phyloP scores from a whole-genome alignment of 139 green algal species.

The Chlamydomonas urium region DNA sequence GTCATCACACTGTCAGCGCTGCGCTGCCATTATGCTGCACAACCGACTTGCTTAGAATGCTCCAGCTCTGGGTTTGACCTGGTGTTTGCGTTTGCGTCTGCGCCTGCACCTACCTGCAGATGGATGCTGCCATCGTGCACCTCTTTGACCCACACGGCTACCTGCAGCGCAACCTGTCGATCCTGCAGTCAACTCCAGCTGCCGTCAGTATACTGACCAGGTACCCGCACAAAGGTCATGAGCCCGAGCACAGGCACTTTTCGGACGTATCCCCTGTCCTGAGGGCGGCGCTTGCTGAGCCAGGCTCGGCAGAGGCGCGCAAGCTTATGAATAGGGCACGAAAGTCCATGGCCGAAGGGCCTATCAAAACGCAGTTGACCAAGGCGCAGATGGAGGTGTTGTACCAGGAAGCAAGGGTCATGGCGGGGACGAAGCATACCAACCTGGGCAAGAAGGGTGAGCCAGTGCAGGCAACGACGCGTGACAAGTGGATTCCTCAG shows the following conservation, averaged over 20 bases:
- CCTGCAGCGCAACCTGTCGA: constrained; percentile 37
- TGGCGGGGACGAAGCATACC: not conserved
- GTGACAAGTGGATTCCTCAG: constrained; percentile 12
- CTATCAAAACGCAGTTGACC: constrained; percentile 1
- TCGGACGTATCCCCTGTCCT: constrained; percentile 18
- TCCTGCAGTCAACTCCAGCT: constrained; percentile 37
- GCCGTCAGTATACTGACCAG: constrained; percentile 35
- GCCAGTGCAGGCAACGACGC: constrained; percentile 11
- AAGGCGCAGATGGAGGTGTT: constrained; percentile 1
- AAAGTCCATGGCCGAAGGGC: not conserved
- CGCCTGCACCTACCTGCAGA: no score
- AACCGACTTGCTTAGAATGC: no score
- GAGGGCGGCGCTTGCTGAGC: constrained; percentile 18
- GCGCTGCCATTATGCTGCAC: no score
- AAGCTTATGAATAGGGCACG: not conserved
- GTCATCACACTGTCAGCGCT: no score
- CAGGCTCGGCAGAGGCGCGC: constrained; percentile 9
- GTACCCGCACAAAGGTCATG: constrained; percentile 31
- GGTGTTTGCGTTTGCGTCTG: no score
- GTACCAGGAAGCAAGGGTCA: constrained; percentile 5
- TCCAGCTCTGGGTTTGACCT: no score
- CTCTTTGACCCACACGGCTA: constrained; percentile 52
- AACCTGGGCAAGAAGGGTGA: not conserved
- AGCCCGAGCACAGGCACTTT: constrained; percentile 19
- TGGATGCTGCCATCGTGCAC: constrained; percentile 35